Evolutionary conservation across 2,329 filamentous ascomycete species (phyloP), one percentile per base, ranked within the genome.

Genomic region (Scopulariopsis brevicaulis): DNA sequence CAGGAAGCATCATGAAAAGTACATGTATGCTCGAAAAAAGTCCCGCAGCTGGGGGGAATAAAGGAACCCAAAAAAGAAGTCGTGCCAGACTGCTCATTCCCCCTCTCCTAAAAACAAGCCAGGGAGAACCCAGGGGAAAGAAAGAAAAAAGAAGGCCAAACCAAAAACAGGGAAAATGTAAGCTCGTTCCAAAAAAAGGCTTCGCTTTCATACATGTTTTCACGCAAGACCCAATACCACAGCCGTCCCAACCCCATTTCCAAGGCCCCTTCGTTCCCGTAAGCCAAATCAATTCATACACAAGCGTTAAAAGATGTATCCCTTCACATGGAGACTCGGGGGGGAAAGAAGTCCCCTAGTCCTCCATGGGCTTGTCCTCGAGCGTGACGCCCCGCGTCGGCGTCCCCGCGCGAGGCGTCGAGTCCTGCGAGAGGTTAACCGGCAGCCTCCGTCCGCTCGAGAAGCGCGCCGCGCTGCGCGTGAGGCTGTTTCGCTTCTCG

Each of bases 401-500:
- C 56, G 14, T 61, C 34, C 28, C 51, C 5, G 51, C n/a, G 24
- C 25, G 28, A 2, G 51, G 35, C 11, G 35, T 25, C 11, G 55
- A 50, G 46, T 57, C 55, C 24, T 20, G 32, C 52, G 35, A 20
- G 10, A 35, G 34, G 25, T 53, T 53, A 7, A 55, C 32, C 18
- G 53, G 53, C 20, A 58, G n/a, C 25, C 57, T n/a, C 46, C 57
- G 76, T 40, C 77, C 80, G 55, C 67, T 82, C 64, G 73, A 82
- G 61, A 84, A 77, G 57, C 79, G 71, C 24, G 74, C 71, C 60
- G 73, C 71, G 62, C 75, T 78, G 62, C 83, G 77, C 53, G 78
- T 77, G 20, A 87, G 69, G 61, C 84, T 88, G 67, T 86, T 84
- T 55, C 84, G 79, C 71, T 87, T 87, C 64, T 85, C 81, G 2